phyloP scores from a whole-genome alignment of 345 rosid species.

The Heritiera littoralis region DNA sequence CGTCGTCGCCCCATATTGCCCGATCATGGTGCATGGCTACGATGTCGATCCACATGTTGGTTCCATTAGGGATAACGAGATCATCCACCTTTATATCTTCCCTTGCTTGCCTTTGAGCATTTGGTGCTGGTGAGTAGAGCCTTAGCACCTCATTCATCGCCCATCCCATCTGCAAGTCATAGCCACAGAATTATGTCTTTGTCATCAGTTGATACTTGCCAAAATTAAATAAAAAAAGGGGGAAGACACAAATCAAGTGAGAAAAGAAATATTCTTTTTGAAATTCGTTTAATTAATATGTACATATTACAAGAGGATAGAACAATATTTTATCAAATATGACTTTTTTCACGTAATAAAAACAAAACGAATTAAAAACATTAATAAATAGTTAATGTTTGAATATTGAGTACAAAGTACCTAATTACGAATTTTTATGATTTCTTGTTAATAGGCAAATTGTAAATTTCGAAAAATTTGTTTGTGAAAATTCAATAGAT shows the following conservation, averaged over 20 bases:
- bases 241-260: not conserved
- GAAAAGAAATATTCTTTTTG: not conserved
- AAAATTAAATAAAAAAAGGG: not conserved
- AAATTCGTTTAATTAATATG: not conserved
- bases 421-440: too few species aligned
- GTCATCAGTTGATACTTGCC: not conserved
- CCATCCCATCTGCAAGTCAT: slow-evolving; percentile 72
- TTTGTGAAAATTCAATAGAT: too few species aligned
- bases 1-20: slow-evolving; percentile 77
- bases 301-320: not conserved
- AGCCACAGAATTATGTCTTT: not conserved
- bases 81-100: slow-evolving; percentile 53
- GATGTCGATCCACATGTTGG: slow-evolving; percentile 88
- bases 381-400: too few species aligned
- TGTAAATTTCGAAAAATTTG: too few species aligned
- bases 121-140: slow-evolving; percentile 79
- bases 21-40: slow-evolving; percentile 93
- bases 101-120: slow-evolving; percentile 77
- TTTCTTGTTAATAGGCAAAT: too few species aligned
- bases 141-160: slow-evolving; percentile 85
- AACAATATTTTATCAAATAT: not conserved
- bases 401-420: too few species aligned
- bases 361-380: not conserved
- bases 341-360: not conserved
- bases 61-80: slow-evolving; percentile 56